Conservation (phyloP, 306 rosid genomes). For the Luffa aegyptiaca region DNA sequence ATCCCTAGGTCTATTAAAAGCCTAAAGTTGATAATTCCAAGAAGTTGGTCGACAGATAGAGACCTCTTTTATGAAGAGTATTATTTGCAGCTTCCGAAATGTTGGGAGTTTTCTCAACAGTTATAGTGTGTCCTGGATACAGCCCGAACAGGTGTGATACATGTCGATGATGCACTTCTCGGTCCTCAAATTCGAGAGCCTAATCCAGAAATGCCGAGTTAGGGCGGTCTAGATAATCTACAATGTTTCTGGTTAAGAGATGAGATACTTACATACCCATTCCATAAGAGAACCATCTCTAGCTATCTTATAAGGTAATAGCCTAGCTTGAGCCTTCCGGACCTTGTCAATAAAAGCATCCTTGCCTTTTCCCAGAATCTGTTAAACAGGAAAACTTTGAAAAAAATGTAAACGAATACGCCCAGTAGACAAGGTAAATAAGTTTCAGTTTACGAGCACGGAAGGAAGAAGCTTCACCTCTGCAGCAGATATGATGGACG, state of each 20-base stretch:
- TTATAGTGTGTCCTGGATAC: constrained; percentile 83
- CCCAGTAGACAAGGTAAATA: constrained; percentile 6
- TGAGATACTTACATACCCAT: constrained; percentile 53
- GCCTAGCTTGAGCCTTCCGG: constrained; percentile 44
- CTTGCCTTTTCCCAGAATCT: constrained; percentile 67
- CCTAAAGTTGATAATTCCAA: constrained; percentile 6
- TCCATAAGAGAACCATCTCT: constrained; percentile 89
- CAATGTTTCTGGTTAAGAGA: not conserved
- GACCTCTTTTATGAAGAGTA: constrained; percentile 79
- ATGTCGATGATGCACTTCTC: constrained; percentile 70
- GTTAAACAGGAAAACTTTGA: not conserved
- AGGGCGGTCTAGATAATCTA: constrained; percentile 8
- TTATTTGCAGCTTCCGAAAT: constrained; percentile 59
- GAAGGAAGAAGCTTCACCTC: constrained; percentile 43
- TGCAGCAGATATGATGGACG: constrained; percentile 60
- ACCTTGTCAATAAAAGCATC: constrained; percentile 53
- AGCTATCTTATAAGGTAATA: constrained; percentile 59
- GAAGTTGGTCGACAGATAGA: constrained; percentile 9
- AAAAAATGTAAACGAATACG: not conserved
- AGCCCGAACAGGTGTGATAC: constrained; percentile 80
- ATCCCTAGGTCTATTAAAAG: not conserved
- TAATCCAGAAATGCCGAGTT: constrained; percentile 23
- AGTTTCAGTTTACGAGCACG: not conserved
- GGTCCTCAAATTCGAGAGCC: constrained; percentile 85
- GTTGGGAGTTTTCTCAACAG: constrained; percentile 57